A percentile compares a stretch with the other conserved stretches of the same genome.
Evolutionary conservation across 2,329 filamentous ascomycete genomes (phyloP).

Genomic region (Shiraia bambusicola): DNA sequence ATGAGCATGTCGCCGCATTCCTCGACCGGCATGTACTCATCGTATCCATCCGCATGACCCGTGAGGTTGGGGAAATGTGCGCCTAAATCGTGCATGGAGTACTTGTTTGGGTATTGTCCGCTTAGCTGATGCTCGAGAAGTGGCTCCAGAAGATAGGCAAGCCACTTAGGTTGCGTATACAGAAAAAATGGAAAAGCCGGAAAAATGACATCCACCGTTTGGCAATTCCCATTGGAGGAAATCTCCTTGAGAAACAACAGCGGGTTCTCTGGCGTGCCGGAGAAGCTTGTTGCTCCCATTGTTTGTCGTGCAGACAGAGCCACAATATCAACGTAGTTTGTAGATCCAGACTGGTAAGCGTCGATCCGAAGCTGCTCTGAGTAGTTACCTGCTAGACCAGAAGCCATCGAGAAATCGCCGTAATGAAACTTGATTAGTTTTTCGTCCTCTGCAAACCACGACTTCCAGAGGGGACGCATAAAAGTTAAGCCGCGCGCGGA

Average conservation of each 20-base stretch:
- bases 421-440: slow-evolving; percentile 76
- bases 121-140: slow-evolving; percentile 79
- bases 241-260: slow-evolving; percentile 84
- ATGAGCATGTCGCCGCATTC: slow-evolving; percentile 83
- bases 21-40: slow-evolving; percentile 76
- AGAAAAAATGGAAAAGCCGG: slow-evolving; percentile 84
- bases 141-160: slow-evolving; percentile 77
- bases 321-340: slow-evolving; percentile 75
- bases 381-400: slow-evolving; percentile 68
- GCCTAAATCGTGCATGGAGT: slow-evolving; percentile 77
- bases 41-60: slow-evolving; percentile 68
- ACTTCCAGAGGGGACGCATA: slow-evolving; percentile 79
- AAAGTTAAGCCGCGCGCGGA: slow-evolving; percentile 71
- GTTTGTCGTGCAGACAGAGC: slow-evolving; percentile 78
- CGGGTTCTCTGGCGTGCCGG: slow-evolving; percentile 68
- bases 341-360: slow-evolving; percentile 71
- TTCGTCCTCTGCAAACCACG: slow-evolving; percentile 65
- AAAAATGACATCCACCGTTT: slow-evolving; percentile 87
- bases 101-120: slow-evolving; percentile 80
- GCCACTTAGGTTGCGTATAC: slow-evolving; percentile 79
- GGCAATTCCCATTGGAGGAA: slow-evolving; percentile 79
- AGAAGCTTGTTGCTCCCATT: slow-evolving; percentile 74
- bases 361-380: slow-evolving; percentile 69
- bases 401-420: slow-evolving; percentile 67
- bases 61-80: slow-evolving; percentile 75